phyloP scores from a whole-genome alignment of 176 grass and related monocot species.

The Hordeum marinum region DNA sequence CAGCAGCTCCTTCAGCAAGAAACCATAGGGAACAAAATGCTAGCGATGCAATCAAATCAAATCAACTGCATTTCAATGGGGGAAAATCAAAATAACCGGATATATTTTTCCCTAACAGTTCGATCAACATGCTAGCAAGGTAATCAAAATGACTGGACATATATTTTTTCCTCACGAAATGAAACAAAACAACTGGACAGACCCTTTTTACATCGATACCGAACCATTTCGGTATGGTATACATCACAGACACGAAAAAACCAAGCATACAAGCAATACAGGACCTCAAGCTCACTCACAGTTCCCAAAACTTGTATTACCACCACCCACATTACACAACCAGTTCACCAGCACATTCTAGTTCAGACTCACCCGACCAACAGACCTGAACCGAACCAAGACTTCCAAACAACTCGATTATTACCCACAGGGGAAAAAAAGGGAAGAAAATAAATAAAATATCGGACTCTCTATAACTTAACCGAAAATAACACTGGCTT shows the following conservation, averaged over 20 bases:
- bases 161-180: no score
- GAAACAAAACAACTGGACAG: background rate
- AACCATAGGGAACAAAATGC: no score
- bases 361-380: background rate
- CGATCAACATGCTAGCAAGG: no score
- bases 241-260: background rate
- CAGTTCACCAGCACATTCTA: constrained; percentile 22
- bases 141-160: no score
- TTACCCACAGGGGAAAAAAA: constrained; percentile 24
- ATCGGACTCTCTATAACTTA: constrained; percentile 49
- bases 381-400: background rate
- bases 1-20: no score
- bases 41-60: no score
- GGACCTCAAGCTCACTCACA: background rate
- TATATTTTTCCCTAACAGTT: no score
- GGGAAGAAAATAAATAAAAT: background rate
- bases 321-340: constrained; percentile 40
- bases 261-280: background rate
- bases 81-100: no score
- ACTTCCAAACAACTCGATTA: constrained; percentile 35
- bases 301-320: constrained; percentile 42
- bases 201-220: background rate
- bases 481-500: constrained; percentile 49
- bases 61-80: no score
- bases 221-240: background rate